These are phyloP conservation scores for Takakia lepidozioides DNA, from an alignment of 225 moss, liverwort and hornwort genomes.

Conservation along the genomic window DNA sequence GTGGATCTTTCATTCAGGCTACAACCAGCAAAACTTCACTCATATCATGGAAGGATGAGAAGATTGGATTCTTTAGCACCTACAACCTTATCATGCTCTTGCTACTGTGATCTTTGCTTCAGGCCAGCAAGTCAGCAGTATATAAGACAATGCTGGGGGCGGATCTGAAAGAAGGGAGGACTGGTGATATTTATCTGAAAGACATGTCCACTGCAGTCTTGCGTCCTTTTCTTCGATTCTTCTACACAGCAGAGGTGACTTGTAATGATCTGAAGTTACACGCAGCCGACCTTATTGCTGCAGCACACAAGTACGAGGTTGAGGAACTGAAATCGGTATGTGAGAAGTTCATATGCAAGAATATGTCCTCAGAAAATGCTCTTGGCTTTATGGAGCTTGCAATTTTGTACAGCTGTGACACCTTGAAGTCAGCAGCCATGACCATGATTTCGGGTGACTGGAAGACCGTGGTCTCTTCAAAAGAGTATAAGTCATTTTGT, in stretches of 20 bases:
- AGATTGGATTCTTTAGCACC: too few species aligned
- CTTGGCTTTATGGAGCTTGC: slow-evolving; percentile 46
- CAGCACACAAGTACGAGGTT: slow-evolving; percentile 47
- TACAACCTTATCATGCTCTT: too few species aligned
- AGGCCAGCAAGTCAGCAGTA: slow-evolving; percentile 48
- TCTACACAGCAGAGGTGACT: slow-evolving; percentile 36
- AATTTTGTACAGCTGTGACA: slow-evolving; percentile 37
- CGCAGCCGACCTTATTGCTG: slow-evolving; percentile 36
- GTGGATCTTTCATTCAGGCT: too few species aligned
- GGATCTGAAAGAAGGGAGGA: slow-evolving; percentile 31
- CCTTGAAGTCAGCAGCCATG: slow-evolving; percentile 45
- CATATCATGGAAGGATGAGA: too few species aligned
- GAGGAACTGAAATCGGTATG: slow-evolving; percentile 27
- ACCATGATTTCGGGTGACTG: too few species aligned
- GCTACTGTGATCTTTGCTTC: too few species aligned
- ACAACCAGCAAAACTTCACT: too few species aligned
- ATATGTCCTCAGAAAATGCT: slow-evolving; percentile 43
- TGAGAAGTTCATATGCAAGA: slow-evolving; percentile 33
- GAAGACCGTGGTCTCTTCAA: too few species aligned
- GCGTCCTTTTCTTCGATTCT: slow-evolving; percentile 34
- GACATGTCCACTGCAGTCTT: slow-evolving; percentile 41
- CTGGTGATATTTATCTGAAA: too few species aligned
- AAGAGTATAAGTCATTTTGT: too few species aligned
- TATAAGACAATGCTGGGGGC: slow-evolving; percentile 42
- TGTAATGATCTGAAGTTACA: slow-evolving; percentile 31